phyloP scores from a whole-genome alignment of 306 rosid species.

The Quercus engelmannii region DNA sequence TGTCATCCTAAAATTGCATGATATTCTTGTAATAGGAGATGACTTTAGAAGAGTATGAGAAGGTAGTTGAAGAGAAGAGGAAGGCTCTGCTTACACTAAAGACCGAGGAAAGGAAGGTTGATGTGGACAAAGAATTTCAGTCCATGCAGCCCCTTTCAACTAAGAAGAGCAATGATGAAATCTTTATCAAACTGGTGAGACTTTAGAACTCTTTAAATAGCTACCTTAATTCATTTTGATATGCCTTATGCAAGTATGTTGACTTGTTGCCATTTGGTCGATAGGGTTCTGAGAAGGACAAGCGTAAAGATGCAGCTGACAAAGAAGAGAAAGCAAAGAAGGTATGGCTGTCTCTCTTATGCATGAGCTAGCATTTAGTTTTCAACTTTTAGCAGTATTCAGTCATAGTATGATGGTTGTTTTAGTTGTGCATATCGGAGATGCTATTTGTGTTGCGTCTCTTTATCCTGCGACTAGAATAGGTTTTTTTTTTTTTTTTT shows the following conservation, averaged over 20 bases:
- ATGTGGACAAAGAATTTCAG: constrained; percentile 55
- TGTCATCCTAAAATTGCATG: background rate
- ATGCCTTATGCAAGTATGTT: background rate
- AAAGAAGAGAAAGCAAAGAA: constrained; percentile 91
- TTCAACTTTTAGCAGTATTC: background rate
- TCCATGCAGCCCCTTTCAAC: constrained; percentile 79
- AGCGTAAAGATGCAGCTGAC: constrained; percentile 73
- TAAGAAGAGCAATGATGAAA: constrained; percentile 73
- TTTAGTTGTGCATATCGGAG: background rate
- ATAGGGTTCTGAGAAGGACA: constrained; percentile 92
- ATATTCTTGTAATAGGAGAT: constrained; percentile 57
- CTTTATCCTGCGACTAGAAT: background rate
- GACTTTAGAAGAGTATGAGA: constrained; percentile 92
- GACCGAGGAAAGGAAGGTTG: constrained; percentile 80
- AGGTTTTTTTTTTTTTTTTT: too few relatives aligned
- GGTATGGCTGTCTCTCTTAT: constrained; percentile 33
- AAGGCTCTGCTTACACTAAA: constrained; percentile 61
- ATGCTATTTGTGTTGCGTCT: background rate
- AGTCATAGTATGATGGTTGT: background rate
- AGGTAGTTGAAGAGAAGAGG: constrained; percentile 85
- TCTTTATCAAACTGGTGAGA: constrained; percentile 77
- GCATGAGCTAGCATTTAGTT: background rate
- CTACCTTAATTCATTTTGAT: background rate
- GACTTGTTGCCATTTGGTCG: background rate
- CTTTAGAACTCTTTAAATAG: background rate